A percentile compares a stretch with the other conserved stretches of the same genome.
Conservation (phyloP, 2,329 filamentous ascomycete genomes). For the Ophiocordyceps sinensis region DNA sequence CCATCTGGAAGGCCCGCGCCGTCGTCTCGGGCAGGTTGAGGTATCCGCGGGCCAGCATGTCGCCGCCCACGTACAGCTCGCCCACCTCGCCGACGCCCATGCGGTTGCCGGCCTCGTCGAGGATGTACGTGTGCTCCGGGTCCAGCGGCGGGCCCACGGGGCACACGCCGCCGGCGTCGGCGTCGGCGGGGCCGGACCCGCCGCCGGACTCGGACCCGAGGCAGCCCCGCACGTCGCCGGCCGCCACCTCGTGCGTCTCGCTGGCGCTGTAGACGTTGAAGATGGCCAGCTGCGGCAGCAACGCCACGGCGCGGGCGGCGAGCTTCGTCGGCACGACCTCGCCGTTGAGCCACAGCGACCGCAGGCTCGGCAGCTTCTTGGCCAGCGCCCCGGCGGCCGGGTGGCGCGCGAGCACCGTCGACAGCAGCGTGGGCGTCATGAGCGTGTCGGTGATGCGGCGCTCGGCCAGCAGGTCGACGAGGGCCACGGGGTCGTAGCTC, state of each 20-base stretch:
- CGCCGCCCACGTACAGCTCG: slow-evolving; percentile 65
- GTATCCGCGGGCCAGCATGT: slow-evolving; percentile 60
- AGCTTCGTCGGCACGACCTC: slow-evolving; percentile 72
- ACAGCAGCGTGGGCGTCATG: slow-evolving; percentile 69
- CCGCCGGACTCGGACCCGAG: slow-evolving; percentile 32
- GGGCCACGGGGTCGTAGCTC: slow-evolving; percentile 62
- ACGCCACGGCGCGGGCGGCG: slow-evolving; percentile 50
- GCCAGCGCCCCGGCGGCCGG: slow-evolving; percentile 36
- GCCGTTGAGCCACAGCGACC: slow-evolving; percentile 66
- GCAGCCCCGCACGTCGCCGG: slow-evolving; percentile 58
- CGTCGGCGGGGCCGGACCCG: slow-evolving; percentile 13
- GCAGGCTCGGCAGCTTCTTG: slow-evolving; percentile 47
- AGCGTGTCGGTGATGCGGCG: slow-evolving; percentile 64
- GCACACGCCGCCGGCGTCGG: slow-evolving; percentile 35
- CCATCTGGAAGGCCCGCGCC: slow-evolving; percentile 52
- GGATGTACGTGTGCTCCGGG: slow-evolving; percentile 54
- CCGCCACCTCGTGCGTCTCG: slow-evolving; percentile 69
- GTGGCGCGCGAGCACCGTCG: slow-evolving; percentile 58
- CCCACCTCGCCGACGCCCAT: slow-evolving; percentile 49
- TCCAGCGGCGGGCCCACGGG: slow-evolving; percentile 60
- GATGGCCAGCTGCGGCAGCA: slow-evolving; percentile 53
- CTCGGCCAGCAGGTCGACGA: slow-evolving; percentile 54
- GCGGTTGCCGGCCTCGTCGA: slow-evolving; percentile 52
- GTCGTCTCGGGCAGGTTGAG: slow-evolving; percentile 69
- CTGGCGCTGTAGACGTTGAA: slow-evolving; percentile 74